Evolutionary conservation across 192 early-diverging fungal genomes (phyloP).

Genomic region (Oehlia diaphana): DNA sequence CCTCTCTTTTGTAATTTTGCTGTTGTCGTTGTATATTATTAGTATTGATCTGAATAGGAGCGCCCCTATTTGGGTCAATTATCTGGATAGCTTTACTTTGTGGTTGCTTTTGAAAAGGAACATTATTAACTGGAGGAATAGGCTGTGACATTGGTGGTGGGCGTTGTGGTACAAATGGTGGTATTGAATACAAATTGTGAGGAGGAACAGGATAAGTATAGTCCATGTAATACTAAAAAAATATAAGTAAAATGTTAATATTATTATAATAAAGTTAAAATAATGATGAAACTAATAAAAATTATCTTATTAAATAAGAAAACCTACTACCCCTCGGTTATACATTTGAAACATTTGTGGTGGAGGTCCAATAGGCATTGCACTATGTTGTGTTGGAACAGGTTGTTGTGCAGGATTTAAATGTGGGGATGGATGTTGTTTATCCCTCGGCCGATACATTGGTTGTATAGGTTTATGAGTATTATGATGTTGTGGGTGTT

Average conservation of each 20-base stretch:
- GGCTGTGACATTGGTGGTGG: not conserved
- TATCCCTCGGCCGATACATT: not conserved
- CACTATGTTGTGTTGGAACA: not conserved
- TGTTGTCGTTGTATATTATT: not conserved
- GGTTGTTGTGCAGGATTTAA: not conserved
- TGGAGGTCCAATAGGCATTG: not conserved
- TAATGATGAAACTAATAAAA: too few species aligned
- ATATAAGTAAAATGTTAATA: too few species aligned
- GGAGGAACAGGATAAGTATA: too few species aligned
- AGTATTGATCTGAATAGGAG: not conserved
- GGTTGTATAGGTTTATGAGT: not conserved
- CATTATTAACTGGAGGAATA: not conserved
- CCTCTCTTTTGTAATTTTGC: conserved; percentile 14
- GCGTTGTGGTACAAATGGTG: not conserved
- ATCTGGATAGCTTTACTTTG: not conserved
- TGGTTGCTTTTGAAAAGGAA: not conserved
- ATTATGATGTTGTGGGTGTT: conserved; percentile 5
- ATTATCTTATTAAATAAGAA: not conserved
- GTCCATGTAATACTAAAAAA: too few species aligned
- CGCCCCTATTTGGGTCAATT: not conserved
- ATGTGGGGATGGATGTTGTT: not conserved
- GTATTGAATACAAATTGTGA: too few species aligned
- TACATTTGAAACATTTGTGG: not conserved
- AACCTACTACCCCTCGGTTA: not conserved
- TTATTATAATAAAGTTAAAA: too few species aligned